phyloP scores from a whole-genome alignment of 192 early-diverging fungal genomes.

The Chytriomyces confervae region DNA sequence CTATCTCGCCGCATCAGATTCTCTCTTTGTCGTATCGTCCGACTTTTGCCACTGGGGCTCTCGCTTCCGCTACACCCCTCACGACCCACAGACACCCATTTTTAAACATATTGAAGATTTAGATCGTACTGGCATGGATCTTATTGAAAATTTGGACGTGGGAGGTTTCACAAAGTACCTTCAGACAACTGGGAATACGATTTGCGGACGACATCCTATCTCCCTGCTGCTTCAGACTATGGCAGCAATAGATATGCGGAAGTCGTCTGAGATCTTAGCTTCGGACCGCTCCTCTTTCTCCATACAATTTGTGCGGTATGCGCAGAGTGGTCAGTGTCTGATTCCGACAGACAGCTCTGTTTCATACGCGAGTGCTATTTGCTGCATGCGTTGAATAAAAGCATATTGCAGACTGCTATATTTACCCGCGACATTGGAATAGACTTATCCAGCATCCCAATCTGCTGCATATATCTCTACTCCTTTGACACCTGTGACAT shows the following conservation, averaged over 20 bases:
- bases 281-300: not conserved
- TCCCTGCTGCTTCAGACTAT: conserved; percentile 70
- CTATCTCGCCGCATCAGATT: conserved; percentile 72
- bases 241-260: not conserved
- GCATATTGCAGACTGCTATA: too few species aligned
- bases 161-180: conserved; percentile 74
- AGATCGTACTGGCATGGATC: conserved; percentile 82
- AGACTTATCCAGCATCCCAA: too few species aligned
- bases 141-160: conserved; percentile 70
- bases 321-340: conserved; percentile 76
- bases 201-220: conserved; percentile 94
- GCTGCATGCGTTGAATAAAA: not conserved
- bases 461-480: too few species aligned
- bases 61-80: conserved; percentile 79
- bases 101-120: conserved; percentile 77
- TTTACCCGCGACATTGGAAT: too few species aligned
- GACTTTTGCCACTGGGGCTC: conserved; percentile 98
- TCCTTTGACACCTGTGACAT: too few species aligned
- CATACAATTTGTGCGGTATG: conserved; percentile 82
- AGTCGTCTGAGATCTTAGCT: conserved; percentile 17
- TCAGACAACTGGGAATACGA: conserved; percentile 82
- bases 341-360: conserved; percentile 71
- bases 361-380: conserved; percentile 34
- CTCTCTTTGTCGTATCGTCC: conserved; percentile 91
- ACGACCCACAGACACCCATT: conserved; percentile 59